phyloP scores from a whole-genome alignment of 2,329 filamentous ascomycete genomes.

The Trichoderma hamatum region DNA sequence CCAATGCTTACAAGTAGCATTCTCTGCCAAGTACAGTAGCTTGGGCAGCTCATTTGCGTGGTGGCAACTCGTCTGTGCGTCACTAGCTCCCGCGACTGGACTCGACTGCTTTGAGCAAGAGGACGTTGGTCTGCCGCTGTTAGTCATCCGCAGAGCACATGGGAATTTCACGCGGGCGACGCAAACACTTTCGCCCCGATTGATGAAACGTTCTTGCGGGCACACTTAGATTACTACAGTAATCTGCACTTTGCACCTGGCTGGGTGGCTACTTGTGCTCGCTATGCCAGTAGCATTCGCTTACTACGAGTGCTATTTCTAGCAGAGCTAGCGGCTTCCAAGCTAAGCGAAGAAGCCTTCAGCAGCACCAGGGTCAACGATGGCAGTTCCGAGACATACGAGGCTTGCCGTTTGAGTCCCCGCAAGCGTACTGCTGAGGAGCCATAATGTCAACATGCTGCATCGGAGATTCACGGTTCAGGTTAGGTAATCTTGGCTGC shows the following conservation, averaged over 20 bases:
- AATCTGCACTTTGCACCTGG: not conserved
- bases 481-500: not conserved
- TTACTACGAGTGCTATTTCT: not conserved
- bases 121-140: not conserved
- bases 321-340: not conserved
- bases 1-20: not conserved
- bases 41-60: conserved; percentile 22
- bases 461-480: not conserved
- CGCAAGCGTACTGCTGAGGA: conserved; percentile 12
- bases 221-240: not conserved
- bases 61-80: conserved; percentile 26
- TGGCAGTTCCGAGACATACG: conserved; percentile 15
- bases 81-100: conserved; percentile 22
- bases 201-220: not conserved
- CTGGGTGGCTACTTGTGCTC: not conserved
- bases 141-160: not conserved
- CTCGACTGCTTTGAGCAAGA: not conserved
- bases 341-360: conserved; percentile 12
- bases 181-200: not conserved
- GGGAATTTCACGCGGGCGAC: not conserved
- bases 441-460: not conserved
- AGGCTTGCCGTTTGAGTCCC: conserved; percentile 6
- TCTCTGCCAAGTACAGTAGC: conserved; percentile 9
- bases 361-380: not conserved
- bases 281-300: not conserved